These are phyloP conservation scores for Teratosphaeria gauchensis DNA, from an alignment of 2,329 filamentous ascomycete genomes.

Conservation along the genomic window DNA sequence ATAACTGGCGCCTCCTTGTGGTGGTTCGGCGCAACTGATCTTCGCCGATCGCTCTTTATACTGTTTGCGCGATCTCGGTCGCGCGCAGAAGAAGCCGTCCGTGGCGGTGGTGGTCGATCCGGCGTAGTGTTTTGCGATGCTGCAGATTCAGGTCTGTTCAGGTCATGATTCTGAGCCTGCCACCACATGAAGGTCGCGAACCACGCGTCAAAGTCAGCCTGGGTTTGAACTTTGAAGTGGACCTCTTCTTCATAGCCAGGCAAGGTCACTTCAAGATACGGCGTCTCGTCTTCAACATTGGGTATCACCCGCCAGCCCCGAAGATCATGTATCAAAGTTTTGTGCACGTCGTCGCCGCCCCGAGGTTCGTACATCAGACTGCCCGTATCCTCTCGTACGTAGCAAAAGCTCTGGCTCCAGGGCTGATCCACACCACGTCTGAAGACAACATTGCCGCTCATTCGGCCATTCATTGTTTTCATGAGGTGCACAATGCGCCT, in stretches of 20 bases:
- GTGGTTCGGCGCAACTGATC: conserved; percentile 35
- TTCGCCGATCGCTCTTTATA: conserved; percentile 29
- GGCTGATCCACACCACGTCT: conserved; percentile 50
- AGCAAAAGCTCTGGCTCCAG: conserved; percentile 65
- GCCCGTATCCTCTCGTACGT: conserved; percentile 67
- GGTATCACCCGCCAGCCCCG: conserved; percentile 60
- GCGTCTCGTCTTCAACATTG: conserved; percentile 39
- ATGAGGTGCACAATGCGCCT: conserved; percentile 63
- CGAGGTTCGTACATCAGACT: conserved; percentile 66
- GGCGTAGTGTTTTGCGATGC: conserved; percentile 1
- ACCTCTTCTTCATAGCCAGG: conserved; percentile 50
- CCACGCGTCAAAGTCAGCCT: conserved; percentile 67
- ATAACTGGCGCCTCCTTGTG: conserved; percentile 74
- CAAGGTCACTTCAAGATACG: conserved; percentile 43
- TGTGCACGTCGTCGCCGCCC: conserved; percentile 54
- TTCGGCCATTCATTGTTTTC: conserved; percentile 66
- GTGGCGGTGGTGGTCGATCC: conserved; percentile 8
- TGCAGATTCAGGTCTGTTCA: conserved; percentile 7
- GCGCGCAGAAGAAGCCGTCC: conserved; percentile 7
- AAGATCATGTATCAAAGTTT: conserved; percentile 61
- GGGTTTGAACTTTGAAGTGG: conserved; percentile 53
- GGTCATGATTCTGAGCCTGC: conserved; percentile 44
- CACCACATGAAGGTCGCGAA: conserved; percentile 71
- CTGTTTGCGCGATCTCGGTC: conserved; percentile 19
- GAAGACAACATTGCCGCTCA: conserved; percentile 70